Conservation (phyloP, 345 rosid species). For the Lepidium didymum region DNA sequence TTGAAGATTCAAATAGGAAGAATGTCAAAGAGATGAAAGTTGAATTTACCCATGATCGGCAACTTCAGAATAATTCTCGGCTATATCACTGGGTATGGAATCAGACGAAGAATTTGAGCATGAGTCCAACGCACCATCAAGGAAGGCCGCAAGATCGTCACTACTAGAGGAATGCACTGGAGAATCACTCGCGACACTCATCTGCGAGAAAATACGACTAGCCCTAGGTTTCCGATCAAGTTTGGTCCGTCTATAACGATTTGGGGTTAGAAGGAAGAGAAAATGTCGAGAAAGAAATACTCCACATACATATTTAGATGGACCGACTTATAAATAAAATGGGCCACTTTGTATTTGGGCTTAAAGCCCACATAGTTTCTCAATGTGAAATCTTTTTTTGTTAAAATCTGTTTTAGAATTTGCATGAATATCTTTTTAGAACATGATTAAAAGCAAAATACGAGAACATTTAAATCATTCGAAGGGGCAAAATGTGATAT, state of each 20-base stretch:
- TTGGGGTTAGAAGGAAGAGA: neutral
- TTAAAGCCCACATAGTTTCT: neutral
- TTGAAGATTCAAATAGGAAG: neutral
- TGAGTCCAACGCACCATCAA: slow-evolving; percentile 51
- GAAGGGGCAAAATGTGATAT: neutral
- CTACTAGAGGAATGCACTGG: slow-evolving; percentile 67
- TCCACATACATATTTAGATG: neutral
- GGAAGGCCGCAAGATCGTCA: slow-evolving; percentile 68
- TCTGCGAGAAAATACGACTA: slow-evolving; percentile 28
- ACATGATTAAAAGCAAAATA: neutral
- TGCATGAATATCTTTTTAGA: neutral
- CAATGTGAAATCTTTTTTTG: too few relatives aligned
- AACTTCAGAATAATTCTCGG: slow-evolving; percentile 30
- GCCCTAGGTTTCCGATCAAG: slow-evolving; percentile 18
- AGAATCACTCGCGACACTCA: slow-evolving; percentile 73
- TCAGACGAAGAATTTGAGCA: slow-evolving; percentile 24
- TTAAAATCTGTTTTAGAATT: neutral
- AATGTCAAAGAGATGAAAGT: neutral
- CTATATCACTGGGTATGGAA: slow-evolving; percentile 36
- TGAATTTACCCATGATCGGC: slow-evolving; percentile 1
- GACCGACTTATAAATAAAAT: neutral
- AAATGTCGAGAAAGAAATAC: neutral
- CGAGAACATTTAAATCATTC: neutral
- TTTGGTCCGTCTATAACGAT: neutral
- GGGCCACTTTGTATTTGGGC: neutral